Evolutionary conservation across 169 alveolate genomes (phyloP).

Genomic region (Eimeria praecox): DNA sequence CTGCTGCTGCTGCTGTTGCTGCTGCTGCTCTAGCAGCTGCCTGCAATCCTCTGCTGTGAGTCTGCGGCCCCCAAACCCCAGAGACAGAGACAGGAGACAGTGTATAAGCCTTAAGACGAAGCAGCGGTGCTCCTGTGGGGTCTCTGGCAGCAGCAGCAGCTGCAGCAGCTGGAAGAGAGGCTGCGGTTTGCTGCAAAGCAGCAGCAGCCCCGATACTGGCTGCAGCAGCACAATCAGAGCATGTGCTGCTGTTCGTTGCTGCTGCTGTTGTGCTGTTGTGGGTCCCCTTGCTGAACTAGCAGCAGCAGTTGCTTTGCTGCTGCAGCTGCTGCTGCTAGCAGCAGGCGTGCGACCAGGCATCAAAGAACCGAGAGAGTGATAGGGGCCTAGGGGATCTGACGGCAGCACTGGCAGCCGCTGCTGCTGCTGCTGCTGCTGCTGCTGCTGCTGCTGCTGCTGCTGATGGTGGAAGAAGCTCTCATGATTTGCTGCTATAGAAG

Average conservation of each 20-base stretch:
- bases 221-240: conserved; percentile 11
- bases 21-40: background rate
- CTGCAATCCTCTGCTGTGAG: conserved; percentile 28
- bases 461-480: conserved; percentile 17
- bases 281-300: background rate
- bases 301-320: conserved; percentile 30
- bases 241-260: conserved; percentile 32
- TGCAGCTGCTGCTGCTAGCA: conserved; percentile 34
- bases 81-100: conserved; percentile 21
- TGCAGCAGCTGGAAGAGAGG: conserved; percentile 4
- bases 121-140: conserved; percentile 37
- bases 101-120: background rate
- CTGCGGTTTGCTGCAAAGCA: conserved; percentile 47
- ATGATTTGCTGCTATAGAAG: background rate
- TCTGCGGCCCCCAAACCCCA: conserved; percentile 42
- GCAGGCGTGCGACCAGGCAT: background rate
- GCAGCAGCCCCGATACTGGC: conserved; percentile 49
- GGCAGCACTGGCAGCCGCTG: conserved; percentile 7
- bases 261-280: conserved; percentile 6
- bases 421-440: conserved; percentile 37
- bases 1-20: background rate
- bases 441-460: conserved; percentile 44
- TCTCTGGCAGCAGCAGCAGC: conserved; percentile 40
- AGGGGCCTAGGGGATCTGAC: conserved; percentile 6
- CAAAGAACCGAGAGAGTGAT: background rate